Base-by-base conservation (phyloP, 352 stramenopile species). In the Phytopythium kandeliae region DNA sequence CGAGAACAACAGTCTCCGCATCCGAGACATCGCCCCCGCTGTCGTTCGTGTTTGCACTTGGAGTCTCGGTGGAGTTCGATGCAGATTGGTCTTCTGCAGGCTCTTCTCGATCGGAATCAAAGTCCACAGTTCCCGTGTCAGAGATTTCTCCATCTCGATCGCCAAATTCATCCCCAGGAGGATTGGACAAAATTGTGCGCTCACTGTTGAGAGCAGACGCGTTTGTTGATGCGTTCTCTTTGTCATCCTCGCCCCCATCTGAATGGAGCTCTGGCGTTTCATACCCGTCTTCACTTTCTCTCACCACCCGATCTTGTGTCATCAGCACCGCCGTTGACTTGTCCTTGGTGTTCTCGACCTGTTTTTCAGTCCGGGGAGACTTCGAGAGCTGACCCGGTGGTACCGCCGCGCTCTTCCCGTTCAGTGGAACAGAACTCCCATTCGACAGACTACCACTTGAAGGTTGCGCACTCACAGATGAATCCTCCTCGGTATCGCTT, bases 121-220 rank as follows among this genome's bases (percentile, higher is more conserved):
- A 53, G 62, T 70, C 57, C 28, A 71, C 36, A 19, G 63, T 74
- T 3, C 55, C 63, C 31, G 60, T 69, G 26, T 74, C 60, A 5
- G 65, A 74, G 34, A 64, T 4, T 44, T 74, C 54, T 40, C 33
- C 35, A 45, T 65, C 61, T 12, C 57, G 50, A 37, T 16, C 45
- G 24, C 33, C 38, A 21, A 12, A 30, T 42, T 60, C 28, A 13
- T 0, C 11, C 8, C 10, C 16, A 5, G 37, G 15, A 8, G 2
- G 43, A n/a, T 8, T 12, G 24, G 10, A 4, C 17, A 33, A 4
- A 16, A 33, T 15, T 19, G 17, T 24, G 17, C 24, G 24, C 33
- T 16, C 25, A 44, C 28, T n/a, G 33, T 26, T n/a, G 13, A 9
- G 11, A 44, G 38, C 13, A n/a, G 17, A 22, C 7, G 24, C 21